Conservation (phyloP, 192 early-diverging fungal genomes). For the Backusella circina region DNA sequence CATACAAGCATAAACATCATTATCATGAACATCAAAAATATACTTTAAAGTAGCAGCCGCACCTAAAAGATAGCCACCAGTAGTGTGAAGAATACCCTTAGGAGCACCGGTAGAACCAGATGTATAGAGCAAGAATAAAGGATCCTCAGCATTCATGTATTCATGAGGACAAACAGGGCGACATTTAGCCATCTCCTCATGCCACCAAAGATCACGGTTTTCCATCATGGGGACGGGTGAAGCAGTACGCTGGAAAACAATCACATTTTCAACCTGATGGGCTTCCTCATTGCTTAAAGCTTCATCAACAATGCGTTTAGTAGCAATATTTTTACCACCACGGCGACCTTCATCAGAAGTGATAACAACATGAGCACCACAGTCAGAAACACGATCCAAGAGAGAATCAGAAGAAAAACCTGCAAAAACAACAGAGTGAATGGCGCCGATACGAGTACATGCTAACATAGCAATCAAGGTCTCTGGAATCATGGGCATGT, state of each 20-base stretch:
- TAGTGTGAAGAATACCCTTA: slow-evolving; percentile 92
- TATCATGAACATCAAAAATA: slow-evolving; percentile 88
- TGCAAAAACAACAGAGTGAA: slow-evolving; percentile 95
- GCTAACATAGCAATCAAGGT: slow-evolving; percentile 90
- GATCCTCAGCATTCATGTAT: slow-evolving; percentile 85
- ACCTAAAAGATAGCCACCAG: slow-evolving; percentile 89
- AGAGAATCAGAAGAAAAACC: slow-evolving; percentile 92
- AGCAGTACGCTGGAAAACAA: slow-evolving; percentile 91
- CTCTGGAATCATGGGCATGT: slow-evolving; percentile 97
- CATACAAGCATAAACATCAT: slow-evolving; percentile 89
- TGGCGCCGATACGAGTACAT: slow-evolving; percentile 84
- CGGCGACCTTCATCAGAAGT: slow-evolving; percentile 93
- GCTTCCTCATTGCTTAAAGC: slow-evolving; percentile 64
- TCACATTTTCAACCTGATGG: slow-evolving; percentile 77
- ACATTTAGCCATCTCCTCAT: slow-evolving; percentile 78
- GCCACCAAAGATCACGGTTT: slow-evolving; percentile 89
- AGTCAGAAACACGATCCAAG: slow-evolving; percentile 87
- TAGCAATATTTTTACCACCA: slow-evolving; percentile 81
- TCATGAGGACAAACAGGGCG: slow-evolving; percentile 83
- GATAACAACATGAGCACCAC: slow-evolving; percentile 74
- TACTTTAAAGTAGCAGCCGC: slow-evolving; percentile 82
- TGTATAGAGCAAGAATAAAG: slow-evolving; percentile 93
- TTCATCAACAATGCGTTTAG: slow-evolving; percentile 92
- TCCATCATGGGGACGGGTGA: slow-evolving; percentile 68
- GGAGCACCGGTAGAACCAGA: slow-evolving; percentile 84